Base-by-base conservation (phyloP, 2,329 filamentous ascomycete genomes). In the Didymella glomerata region DNA sequence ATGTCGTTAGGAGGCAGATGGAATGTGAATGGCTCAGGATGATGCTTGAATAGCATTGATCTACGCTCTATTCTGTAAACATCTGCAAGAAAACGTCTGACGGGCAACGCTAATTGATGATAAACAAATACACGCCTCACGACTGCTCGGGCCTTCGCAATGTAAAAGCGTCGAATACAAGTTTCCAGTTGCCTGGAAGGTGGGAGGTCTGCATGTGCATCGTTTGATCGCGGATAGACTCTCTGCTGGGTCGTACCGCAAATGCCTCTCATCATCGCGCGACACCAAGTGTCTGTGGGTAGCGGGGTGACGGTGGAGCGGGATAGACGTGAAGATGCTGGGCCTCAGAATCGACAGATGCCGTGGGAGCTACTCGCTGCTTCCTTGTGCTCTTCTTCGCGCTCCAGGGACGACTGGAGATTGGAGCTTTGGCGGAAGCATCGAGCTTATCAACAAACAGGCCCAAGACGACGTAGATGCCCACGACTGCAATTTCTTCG, bases 401-500 rank as follows among this genome's bases (percentile, higher is more conserved):
- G 9, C n/a, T 42, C 47, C 53, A 46, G 10, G 40, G 46, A 18
- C 47, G 40, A 25, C 40, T 56, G 4, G 49, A 36, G 10, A 54
- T 46, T 2, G 56, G 48, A n/a, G 45, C 54, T 25, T 40, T 48
- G 13, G n/a, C 13, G 40, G 36, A 22, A 5, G 40, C 18, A 32
- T 56, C 30, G 9, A 56, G 30, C 18, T 56, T 63, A 14, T 61
- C 60, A 2, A 65, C 53, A 14, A 54, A 44, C 14, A 67, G 64
- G 9, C 67, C 65, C 8, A 69, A 38, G 8, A 51, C 1, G 2
- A 66, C 30, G 27, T 68, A 69, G 25, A 68, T 61, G 9, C 50
- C 46, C 9, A 69, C 63, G 9, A 71, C 64, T 5, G 64, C n/a
- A 34, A 71, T 62, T 44, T 71, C 68, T 41, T 68, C 64, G 4